Percentiles rank a stretch among this genome's conserved stretches.
phyloP scores from a whole-genome alignment of 352 stramenopile species.

The Pythium sp. region DNA sequence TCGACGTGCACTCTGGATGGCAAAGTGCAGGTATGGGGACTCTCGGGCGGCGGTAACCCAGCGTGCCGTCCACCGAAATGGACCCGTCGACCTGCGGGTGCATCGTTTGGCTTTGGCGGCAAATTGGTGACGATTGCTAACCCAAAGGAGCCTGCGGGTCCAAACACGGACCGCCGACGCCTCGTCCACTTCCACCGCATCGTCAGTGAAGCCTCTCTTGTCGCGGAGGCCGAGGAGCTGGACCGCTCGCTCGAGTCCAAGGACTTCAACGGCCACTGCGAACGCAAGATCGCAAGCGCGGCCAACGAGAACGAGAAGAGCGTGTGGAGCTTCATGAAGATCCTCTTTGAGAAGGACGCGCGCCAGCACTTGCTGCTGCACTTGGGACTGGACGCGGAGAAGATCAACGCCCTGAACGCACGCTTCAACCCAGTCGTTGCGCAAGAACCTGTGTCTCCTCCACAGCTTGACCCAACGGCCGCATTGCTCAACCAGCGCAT shows the following conservation, averaged over 20 bases:
- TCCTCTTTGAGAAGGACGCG: constrained; percentile 94
- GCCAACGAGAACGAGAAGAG: constrained; percentile 64
- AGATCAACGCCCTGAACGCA: constrained; percentile 84
- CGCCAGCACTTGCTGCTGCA: constrained; percentile 93
- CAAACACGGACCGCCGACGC: constrained; percentile 60
- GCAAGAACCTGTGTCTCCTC: constrained; percentile 22
- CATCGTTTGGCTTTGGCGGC: constrained; percentile 96
- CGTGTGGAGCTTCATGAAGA: constrained; percentile 92
- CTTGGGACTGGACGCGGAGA: constrained; percentile 92
- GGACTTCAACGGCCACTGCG: constrained; percentile 93
- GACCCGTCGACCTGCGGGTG: constrained; percentile 88
- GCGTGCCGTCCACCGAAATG: constrained; percentile 93
- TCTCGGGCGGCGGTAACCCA: constrained; percentile 73
- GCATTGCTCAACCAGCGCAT: constrained; percentile 64
- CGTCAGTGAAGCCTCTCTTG: constrained; percentile 76
- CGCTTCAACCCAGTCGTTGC: constrained; percentile 68
- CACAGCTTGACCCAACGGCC: constrained; percentile 41
- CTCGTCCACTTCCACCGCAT: constrained; percentile 83
- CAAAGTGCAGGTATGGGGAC: constrained; percentile 93
- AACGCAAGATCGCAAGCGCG: constrained; percentile 78
- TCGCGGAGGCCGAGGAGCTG: constrained; percentile 86
- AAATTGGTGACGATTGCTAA: constrained; percentile 90
- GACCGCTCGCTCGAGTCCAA: constrained; percentile 88
- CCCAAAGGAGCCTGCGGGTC: constrained; percentile 41
- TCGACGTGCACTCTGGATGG: constrained; percentile 97